Evolutionary conservation across 2,329 filamentous ascomycete genomes (phyloP).

Genomic region (Penicillium paneum): DNA sequence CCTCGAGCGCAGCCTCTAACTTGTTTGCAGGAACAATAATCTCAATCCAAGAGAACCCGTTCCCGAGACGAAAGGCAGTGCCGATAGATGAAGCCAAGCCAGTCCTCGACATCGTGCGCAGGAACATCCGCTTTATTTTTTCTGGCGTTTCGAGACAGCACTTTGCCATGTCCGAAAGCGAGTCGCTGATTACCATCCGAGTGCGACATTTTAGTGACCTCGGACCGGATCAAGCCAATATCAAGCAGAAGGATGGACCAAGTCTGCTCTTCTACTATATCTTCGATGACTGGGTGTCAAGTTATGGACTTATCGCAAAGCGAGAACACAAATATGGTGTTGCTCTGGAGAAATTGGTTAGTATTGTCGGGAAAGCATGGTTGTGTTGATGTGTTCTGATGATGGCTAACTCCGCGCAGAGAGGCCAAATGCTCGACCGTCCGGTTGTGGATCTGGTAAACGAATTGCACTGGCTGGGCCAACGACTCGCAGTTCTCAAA

Average conservation of each 20-base stretch:
- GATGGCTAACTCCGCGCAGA: constrained; percentile 32
- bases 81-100: constrained; percentile 26
- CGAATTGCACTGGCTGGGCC: constrained; percentile 57
- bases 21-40: constrained; percentile 59
- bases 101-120: constrained; percentile 43
- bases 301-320: constrained; percentile 58
- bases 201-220: constrained; percentile 39
- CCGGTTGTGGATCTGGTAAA: constrained; percentile 47
- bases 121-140: constrained; percentile 61
- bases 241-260: constrained; percentile 51
- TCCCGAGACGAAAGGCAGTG: constrained; percentile 46
- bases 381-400: background rate
- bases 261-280: constrained; percentile 65
- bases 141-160: constrained; percentile 57
- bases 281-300: constrained; percentile 65
- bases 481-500: constrained; percentile 59
- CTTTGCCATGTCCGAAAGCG: constrained; percentile 45
- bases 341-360: constrained; percentile 51
- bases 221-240: constrained; percentile 34
- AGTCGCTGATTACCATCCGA: constrained; percentile 50
- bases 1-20: constrained; percentile 3
- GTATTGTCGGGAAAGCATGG: constrained; percentile 2
- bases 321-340: constrained; percentile 52
- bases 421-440: constrained; percentile 55
- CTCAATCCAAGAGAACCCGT: constrained; percentile 63